Conservation (phyloP, 768 basidiomycete genomes). For the Cyathus striatus region DNA sequence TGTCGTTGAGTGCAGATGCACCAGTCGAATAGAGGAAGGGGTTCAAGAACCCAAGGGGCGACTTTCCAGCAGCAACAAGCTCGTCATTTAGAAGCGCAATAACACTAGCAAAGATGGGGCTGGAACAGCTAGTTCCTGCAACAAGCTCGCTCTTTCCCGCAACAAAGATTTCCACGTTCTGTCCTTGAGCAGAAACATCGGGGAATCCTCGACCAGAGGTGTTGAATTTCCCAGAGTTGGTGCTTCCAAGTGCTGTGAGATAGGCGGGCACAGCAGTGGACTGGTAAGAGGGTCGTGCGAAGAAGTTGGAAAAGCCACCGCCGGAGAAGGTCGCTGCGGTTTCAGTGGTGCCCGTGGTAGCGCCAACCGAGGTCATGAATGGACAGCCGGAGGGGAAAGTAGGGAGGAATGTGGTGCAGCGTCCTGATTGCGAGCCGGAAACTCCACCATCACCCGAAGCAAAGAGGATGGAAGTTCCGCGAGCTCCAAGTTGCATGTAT, state of each 20-base stretch:
- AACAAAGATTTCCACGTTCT: constrained; percentile 14
- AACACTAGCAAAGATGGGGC: constrained; percentile 32
- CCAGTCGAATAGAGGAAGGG: constrained; percentile 9
- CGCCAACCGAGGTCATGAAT: constrained; percentile 30
- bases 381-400: constrained; percentile 46
- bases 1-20: constrained; percentile 2
- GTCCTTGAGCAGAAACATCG: constrained; percentile 17
- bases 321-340: constrained; percentile 39
- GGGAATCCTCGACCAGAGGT: constrained; percentile 25
- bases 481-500: constrained; percentile 34
- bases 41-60: constrained; percentile 30
- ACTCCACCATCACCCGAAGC: constrained; percentile 45
- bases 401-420: constrained; percentile 28
- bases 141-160: constrained; percentile 23
- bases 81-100: constrained; percentile 44
- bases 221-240: constrained; percentile 39
- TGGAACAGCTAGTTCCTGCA: constrained; percentile 22
- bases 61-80: constrained; percentile 26
- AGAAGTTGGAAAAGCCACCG: constrained; percentile 48
- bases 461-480: constrained; percentile 45
- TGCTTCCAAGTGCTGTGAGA: constrained; percentile 15
- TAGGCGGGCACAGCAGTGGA: constrained; percentile 16
- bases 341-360: constrained; percentile 36
- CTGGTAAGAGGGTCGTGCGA: constrained; percentile 21
- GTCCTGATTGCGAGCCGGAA: constrained; percentile 6